Conservation (phyloP, 805 yeast genomes). For the Yarrowia sp. region DNA sequence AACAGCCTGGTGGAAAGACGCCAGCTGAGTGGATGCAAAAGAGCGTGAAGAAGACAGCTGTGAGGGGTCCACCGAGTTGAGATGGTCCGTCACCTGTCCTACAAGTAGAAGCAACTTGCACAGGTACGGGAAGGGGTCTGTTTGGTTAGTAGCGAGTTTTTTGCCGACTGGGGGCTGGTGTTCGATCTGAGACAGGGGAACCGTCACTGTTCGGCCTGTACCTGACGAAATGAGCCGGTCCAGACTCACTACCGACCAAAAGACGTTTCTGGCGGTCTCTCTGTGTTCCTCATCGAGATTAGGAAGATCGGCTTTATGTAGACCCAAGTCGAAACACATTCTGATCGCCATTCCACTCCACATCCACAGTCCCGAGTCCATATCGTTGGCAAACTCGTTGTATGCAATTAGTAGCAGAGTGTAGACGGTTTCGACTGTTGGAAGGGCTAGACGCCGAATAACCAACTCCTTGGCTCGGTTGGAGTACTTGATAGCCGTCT, state of each 20-base stretch:
- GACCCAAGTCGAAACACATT: slow-evolving; percentile 37
- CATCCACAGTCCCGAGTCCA: slow-evolving; percentile 37
- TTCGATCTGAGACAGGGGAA: slow-evolving; percentile 33
- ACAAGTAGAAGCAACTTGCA: slow-evolving; percentile 33
- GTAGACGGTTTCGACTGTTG: slow-evolving; percentile 35
- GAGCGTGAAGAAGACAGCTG: background rate
- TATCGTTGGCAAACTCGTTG: slow-evolving; percentile 35
- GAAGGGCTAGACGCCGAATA: slow-evolving; percentile 34
- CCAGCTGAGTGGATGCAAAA: background rate
- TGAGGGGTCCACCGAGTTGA: slow-evolving; percentile 30
- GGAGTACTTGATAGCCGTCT: slow-evolving; percentile 32
- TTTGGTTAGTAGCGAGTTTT: background rate
- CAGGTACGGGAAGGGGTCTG: slow-evolving; percentile 36
- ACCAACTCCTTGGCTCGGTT: slow-evolving; percentile 35
- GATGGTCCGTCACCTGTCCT: slow-evolving; percentile 35
- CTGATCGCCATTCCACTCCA: slow-evolving; percentile 38
- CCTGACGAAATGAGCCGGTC: slow-evolving; percentile 36
- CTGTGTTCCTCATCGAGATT: slow-evolving; percentile 28
- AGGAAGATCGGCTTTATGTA: slow-evolving; percentile 31
- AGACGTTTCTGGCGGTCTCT: slow-evolving; percentile 31
- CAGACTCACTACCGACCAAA: slow-evolving; percentile 35
- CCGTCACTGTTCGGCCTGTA: slow-evolving; percentile 34
- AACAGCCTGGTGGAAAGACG: slow-evolving; percentile 32
- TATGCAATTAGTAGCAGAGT: slow-evolving; percentile 36
- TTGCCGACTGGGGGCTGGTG: slow-evolving; percentile 30